Evolutionary conservation across 1,139 yeast species (phyloP), one percentile per base, ranked within the genome.

Genomic region (Tardiomyces blankii): DNA sequence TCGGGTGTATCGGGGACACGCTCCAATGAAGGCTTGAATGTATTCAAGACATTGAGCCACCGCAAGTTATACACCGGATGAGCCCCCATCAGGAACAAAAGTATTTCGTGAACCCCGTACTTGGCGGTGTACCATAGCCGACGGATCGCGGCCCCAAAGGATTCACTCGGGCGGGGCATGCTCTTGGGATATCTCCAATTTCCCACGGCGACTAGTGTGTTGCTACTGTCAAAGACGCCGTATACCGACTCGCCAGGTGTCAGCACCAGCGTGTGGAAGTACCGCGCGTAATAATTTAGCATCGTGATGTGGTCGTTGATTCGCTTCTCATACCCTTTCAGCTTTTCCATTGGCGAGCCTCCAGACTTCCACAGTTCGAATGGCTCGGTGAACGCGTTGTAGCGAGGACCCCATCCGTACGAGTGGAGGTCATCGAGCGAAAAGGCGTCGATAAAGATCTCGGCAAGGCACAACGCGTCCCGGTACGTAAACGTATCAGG

Each of bases 1-100:
- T 42, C 46, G 19, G 39, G 42, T n/a, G 40, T 42, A 27, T 41
- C 45, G 6, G 42, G 45, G 19, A 49, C 35, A 39, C 45, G 44
- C 19, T 23, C 41, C 30, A 44, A 21, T 12, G 5, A 14, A 3
- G 35, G 35, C 5, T 30, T 9, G 11, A 13, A 14, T 12, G 16
- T 9, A 3, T 9, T 14, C 5, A 5, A 3, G 16, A 30, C 5
- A 9, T 5, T 4, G 35, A 4, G 9, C 35, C n/a, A 13, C 9
- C 35, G 35, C 4, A 14, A 5, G 35, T 30, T 30, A 5, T 13
- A 9, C n/a, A 5, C 5, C 5, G 35, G 35, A 14, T 30, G 35
- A 3, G 4, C 35, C 16, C 11, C 5, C 16, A 5, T 14, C 9
- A 30, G 35, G 9, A 5, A 4, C 35, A 30, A 9, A 14, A 30